Base-by-base conservation (phyloP, 768 basidiomycete species). In the Daedaleopsis nitida region DNA sequence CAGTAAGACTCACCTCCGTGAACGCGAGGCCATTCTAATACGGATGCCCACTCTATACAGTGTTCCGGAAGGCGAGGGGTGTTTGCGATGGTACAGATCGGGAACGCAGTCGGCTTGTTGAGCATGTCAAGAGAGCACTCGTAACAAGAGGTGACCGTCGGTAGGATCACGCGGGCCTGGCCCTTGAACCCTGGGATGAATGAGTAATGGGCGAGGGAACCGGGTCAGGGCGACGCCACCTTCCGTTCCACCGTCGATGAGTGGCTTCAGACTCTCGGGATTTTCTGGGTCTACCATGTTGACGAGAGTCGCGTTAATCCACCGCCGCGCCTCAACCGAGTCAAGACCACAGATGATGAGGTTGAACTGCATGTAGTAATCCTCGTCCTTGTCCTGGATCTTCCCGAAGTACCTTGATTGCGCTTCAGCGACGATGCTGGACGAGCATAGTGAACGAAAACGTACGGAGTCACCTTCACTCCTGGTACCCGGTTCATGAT, bases 11-110 rank as follows among this genome's bases (percentile, higher is more conserved):
- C 56, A 95, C 96, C 93, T 73, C 90, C 91, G 63, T 91, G 88
- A 1, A 94, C 86, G 51, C 86, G 85, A n/a, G 97, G 96, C 97
- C 97, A 99, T 74, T 99, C 96, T 21, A 99, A 80, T 12, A 98
- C 97, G 43, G 93, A 96, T 0, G 97, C 97, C 97, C 97, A 99
- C 76, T 98, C 97, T 68, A 99, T 98, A 71, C 97, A 98, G 70
- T 99, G 97, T 70, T 99, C 97, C 1, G 97, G 97, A 23, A 98
- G 81, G 58, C 97, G 91, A 27, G 97, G 97, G 0, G 97, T 99
- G 72, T 98, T 98, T 59, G 97, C 96, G 66, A 99, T 98, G 7
- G 97, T 99, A 72, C 97, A 99, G 57, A 99, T 98, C 2, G 97
- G 97, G 73, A 96, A 99, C 13, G 89, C 90, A 43, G 95, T 97